Base-by-base conservation (phyloP, 2,329 filamentous ascomycete species). In the Cladosporium sp. region DNA sequence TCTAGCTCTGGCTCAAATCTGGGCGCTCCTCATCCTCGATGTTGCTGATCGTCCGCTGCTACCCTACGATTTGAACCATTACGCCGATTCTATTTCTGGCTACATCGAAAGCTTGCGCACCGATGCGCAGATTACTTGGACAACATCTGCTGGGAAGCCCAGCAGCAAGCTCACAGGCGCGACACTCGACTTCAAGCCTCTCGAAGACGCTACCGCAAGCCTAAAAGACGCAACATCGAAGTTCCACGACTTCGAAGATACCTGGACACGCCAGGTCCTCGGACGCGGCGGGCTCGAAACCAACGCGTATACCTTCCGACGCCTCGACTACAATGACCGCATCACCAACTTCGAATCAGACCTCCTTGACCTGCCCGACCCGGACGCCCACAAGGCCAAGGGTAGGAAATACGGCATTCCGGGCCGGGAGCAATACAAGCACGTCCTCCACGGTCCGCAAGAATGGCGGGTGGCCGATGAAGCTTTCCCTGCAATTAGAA, bases 341-440 rank as follows among this genome's bases (percentile, higher is more conserved):
- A 85, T 96, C 80, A 81, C 83, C 3, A 75, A 76, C 49, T 95
- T 98, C 65, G 93, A 98, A 67, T 86, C 85, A 8, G 77, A 88
- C 64, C 71, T 98, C 49, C 72, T 97, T 28, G 93, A 98, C 72
- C 66, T 90, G 48, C 82, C 85, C 40, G 85, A 83, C 3, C 54
- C 61, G 35, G 59, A 70, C 7, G 66, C 68, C 32, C 10, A 33
- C 9, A 45, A 37, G 9, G 53, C 49, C n/a, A 45, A 38, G 33
- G 37, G 31, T n/a, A 41, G 50, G 37, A 43, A 45, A 6, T 22
- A 54, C 14, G 65, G 64, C 4, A 80, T 95, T 4, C 87, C 88
- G 37, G 89, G 89, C 61, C 84, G 92, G 58, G 87, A 87, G 4
- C 93, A 97, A 71, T 98, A 90, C 77, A 95, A 95, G 70, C 93